Evolutionary conservation across 169 alveolate genomes (phyloP).

Genomic region (Eimeria zaria): DNA sequence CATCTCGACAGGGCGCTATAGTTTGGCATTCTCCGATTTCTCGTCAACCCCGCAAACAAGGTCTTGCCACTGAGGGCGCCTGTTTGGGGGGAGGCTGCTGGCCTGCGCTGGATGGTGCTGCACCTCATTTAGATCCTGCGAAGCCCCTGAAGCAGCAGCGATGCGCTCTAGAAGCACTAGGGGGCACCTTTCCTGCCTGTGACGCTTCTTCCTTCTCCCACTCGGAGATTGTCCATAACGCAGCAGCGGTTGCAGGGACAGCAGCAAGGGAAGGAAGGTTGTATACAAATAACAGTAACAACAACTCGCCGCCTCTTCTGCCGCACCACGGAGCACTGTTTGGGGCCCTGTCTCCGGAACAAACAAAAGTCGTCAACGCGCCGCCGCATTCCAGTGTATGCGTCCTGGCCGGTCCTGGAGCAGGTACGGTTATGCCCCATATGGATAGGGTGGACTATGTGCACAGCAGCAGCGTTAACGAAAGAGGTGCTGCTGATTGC

Average conservation of each 20-base stretch:
- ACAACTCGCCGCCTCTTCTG: background rate
- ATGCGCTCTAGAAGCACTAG: background rate
- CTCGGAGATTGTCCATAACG: background rate
- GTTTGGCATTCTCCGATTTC: background rate
- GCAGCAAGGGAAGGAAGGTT: background rate
- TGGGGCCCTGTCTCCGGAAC: conserved; percentile 89
- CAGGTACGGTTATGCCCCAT: conserved; percentile 87
- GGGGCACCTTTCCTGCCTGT: background rate
- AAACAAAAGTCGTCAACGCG: conserved; percentile 87
- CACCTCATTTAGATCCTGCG: background rate
- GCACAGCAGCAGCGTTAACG: background rate
- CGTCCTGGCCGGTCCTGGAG: conserved; percentile 93
- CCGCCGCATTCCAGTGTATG: conserved; percentile 86
- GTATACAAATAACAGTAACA: background rate
- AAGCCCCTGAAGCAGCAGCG: conserved; percentile 22
- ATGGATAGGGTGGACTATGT: background rate
- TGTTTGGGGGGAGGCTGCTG: background rate
- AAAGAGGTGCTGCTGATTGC: background rate
- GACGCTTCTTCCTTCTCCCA: background rate
- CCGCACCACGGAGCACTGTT: conserved; percentile 87
- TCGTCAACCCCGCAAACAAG: background rate
- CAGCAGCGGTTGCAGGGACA: background rate
- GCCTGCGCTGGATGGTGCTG: background rate
- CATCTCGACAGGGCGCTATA: background rate
- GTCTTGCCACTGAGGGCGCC: background rate